Evolutionary conservation across 192 early-diverging fungal species (phyloP), one percentile per base, ranked within the genome.

Genomic region (Coemansia sp.): DNA sequence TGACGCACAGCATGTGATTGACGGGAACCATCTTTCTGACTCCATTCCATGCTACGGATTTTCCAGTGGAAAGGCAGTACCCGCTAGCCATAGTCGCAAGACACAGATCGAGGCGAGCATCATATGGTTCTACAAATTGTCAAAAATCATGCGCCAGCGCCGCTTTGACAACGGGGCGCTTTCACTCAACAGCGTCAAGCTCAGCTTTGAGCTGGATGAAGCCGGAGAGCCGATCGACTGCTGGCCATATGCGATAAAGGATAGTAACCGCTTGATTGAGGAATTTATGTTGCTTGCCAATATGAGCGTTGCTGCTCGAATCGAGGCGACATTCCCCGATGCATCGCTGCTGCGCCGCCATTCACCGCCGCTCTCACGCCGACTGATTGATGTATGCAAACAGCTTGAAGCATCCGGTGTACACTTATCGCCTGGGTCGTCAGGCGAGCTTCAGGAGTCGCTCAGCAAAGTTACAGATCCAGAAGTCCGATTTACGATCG

Each of bases 241-340:
- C 75, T 53, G 74, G 77, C 58, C 61, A 57, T 68, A 85, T 55
- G 46, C 37, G 13, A 75, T 83, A 48, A 77, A 78, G 39, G 97
- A 96, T 45, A 91, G 89, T 42, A 99, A 99, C 83, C 89, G 90
- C 12, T 75, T 99, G 71, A 95, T 99, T 51, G 97, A 99, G 75
- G 97, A 99, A 81, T 97, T 95, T 86, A 99, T 81, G 78, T 57
- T 81, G 62, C 59, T 81, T 45, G 97, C 97, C 59, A 99, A 99
- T 73, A 96, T 94, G 77, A 88, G 93, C 26, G 97, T 99, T 0
- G 97, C 95, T 0, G 73, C 90, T 37, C 91, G 91, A 69, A 92
- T 99, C 58, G 82, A 82, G 39, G 77, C 72, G n/a, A 82, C 86
- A 20, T 96, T 93, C 70, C 91, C 93, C 2, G 84, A 89, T 6